These are phyloP conservation scores for Venturia nashicola DNA, from an alignment of 2,329 filamentous ascomycete genomes.

Conservation along the genomic window DNA sequence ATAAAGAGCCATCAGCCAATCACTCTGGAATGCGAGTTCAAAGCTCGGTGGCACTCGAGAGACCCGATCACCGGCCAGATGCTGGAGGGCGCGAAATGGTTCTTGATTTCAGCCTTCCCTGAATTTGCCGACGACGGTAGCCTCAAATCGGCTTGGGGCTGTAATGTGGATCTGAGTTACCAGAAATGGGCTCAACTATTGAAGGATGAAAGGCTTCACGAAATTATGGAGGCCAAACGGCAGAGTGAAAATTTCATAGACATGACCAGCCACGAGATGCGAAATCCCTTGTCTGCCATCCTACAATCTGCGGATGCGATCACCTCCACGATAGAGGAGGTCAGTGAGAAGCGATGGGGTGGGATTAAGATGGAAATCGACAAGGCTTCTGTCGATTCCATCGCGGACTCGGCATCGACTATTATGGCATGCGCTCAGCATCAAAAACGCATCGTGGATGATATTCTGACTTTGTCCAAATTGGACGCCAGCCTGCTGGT, in stretches of 20 bases:
- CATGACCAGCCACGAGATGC: slow-evolving; percentile 11
- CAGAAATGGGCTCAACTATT: slow-evolving; percentile 4
- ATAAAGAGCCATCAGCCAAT: slow-evolving; percentile 23
- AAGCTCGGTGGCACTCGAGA: slow-evolving; percentile 13
- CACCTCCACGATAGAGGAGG: slow-evolving; percentile 3
- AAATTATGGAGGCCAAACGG: slow-evolving; percentile 1
- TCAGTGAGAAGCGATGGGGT: too few relatives aligned
- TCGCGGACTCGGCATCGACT: slow-evolving; percentile 22
- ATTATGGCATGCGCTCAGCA: slow-evolving; percentile 34
- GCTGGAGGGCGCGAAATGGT: slow-evolving; percentile 22
- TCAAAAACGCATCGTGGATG: slow-evolving; percentile 29
- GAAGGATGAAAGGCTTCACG: not conserved
- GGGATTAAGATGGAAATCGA: slow-evolving; percentile 14
- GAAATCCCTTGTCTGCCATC: slow-evolving; percentile 12
- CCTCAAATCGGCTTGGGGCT: not conserved
- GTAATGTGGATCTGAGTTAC: slow-evolving; percentile 1
- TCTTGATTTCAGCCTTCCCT: slow-evolving; percentile 2
- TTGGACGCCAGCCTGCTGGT: slow-evolving; percentile 7
- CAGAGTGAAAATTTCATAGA: slow-evolving; percentile 28
- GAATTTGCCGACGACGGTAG: slow-evolving; percentile 2
- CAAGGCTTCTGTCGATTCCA: slow-evolving; percentile 16
- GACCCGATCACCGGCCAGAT: slow-evolving; percentile 23
- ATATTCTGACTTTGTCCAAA: slow-evolving; percentile 9
- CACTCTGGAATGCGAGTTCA: slow-evolving; percentile 32
- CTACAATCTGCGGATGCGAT: slow-evolving; percentile 7